A percentile compares a stretch with the other conserved stretches of the same genome.
phyloP scores from a whole-genome alignment of 768 basidiomycete genomes.

The Leccinum imitatum region DNA sequence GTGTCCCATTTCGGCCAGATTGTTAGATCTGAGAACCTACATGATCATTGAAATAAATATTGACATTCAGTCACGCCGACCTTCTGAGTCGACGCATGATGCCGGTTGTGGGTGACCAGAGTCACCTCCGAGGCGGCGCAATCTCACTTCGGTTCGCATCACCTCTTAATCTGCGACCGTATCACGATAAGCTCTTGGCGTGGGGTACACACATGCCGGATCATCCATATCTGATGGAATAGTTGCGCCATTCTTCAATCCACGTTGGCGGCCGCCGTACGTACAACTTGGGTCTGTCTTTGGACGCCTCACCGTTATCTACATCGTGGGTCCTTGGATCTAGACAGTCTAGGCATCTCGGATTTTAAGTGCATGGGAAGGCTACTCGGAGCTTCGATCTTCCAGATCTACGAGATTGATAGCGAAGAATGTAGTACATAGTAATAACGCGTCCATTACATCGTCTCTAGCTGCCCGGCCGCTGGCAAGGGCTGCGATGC shows the following conservation, averaged over 20 bases:
- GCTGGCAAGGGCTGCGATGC: background rate
- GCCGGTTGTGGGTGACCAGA: background rate
- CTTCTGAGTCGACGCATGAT: background rate
- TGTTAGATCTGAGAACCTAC: background rate
- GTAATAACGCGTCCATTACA: background rate
- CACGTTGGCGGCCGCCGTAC: background rate
- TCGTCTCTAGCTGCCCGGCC: background rate
- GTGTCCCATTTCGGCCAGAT: background rate
- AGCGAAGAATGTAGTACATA: background rate
- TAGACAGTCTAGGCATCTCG: background rate
- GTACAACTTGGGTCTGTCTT: background rate
- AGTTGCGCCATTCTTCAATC: background rate
- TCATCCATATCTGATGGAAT: background rate
- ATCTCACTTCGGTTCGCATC: background rate
- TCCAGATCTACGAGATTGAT: background rate
- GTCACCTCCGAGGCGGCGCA: background rate
- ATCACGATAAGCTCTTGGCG: conserved; percentile 3
- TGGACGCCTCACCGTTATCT: background rate
- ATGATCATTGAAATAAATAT: background rate
- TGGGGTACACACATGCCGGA: background rate
- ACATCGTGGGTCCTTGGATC: too few species aligned
- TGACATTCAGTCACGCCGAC: background rate
- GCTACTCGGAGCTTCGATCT: too few species aligned
- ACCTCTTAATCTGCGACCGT: conserved; percentile 19
- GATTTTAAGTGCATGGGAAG: background rate